A percentile compares a stretch with the other conserved stretches of the same genome.
Evolutionary conservation across 2,329 filamentous ascomycete species (phyloP).

Genomic region (Phaeosphaeriaceae sp.): DNA sequence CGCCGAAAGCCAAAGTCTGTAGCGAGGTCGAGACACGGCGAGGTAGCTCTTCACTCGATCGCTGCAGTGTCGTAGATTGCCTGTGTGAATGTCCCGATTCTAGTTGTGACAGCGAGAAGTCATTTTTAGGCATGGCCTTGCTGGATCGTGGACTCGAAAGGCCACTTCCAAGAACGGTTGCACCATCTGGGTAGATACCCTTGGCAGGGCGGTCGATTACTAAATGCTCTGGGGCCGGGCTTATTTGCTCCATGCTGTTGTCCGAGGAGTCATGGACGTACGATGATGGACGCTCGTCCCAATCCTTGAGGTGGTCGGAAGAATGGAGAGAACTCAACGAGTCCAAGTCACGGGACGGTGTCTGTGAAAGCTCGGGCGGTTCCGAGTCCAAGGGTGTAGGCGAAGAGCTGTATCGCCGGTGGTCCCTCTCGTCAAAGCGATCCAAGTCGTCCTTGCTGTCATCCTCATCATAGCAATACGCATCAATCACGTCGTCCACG

Average conservation of each 20-base stretch:
- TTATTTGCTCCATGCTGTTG: conserved; percentile 7
- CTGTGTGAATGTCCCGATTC: conserved; percentile 16
- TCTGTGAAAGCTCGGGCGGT: conserved; percentile 35
- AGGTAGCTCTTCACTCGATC: conserved; percentile 34
- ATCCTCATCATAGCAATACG: conserved; percentile 64
- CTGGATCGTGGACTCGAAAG: conserved; percentile 8
- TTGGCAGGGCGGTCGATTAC: conserved; percentile 18
- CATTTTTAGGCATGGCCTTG: conserved; percentile 10
- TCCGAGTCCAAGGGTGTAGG: conserved; percentile 26
- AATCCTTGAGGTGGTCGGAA: conserved; percentile 27
- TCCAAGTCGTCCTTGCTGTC: conserved; percentile 31
- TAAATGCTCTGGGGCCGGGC: conserved; percentile 15
- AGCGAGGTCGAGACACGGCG: conserved; percentile 30
- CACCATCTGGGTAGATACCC: conserved; percentile 8
- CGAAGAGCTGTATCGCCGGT: conserved; percentile 22
- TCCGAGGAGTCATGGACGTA: conserved; percentile 13
- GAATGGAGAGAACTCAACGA: conserved; percentile 35
- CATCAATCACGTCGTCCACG: conserved; percentile 65
- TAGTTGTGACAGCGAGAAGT: conserved; percentile 18
- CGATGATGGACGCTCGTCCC: conserved; percentile 18
- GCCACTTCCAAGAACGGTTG: conserved; percentile 13
- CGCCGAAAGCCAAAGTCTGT: conserved; percentile 28
- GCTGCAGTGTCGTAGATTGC: conserved; percentile 19
- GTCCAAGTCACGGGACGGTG: conserved; percentile 34
- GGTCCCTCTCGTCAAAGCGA: conserved; percentile 9